Evolutionary conservation across 148 eudicot genomes (phyloP).

Genomic region (Rhododendron williamsianum): DNA sequence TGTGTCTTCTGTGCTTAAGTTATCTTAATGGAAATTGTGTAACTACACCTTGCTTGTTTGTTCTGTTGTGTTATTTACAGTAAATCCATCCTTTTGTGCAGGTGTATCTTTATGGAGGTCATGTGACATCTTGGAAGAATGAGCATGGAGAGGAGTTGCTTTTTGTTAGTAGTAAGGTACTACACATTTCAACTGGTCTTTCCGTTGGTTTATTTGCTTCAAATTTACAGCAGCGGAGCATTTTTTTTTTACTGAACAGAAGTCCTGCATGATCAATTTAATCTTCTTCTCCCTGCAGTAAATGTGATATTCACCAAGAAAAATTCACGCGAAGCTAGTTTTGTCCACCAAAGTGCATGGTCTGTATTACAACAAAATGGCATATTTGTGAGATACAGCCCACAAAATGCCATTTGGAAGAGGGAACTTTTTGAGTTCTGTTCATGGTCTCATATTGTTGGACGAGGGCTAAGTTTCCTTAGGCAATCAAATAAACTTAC

Average conservation of each 20-base stretch:
- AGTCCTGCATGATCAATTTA: background rate
- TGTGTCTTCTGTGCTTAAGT: background rate
- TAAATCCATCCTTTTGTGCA: constrained; percentile 22
- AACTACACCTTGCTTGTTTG: background rate
- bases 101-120: constrained; percentile 88
- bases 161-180: constrained; percentile 84
- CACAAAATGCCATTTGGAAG: background rate
- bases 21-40: background rate
- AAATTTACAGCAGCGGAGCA: too few relatives aligned
- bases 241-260: background rate
- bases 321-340: background rate
- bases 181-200: constrained; percentile 10
- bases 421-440: background rate
- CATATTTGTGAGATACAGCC: background rate
- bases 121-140: constrained; percentile 97
- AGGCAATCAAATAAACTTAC: background rate
- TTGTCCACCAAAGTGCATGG: background rate
- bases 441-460: background rate
- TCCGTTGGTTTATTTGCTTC: background rate
- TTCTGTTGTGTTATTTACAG: background rate
- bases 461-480: background rate
- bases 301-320: background rate
- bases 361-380: too few relatives aligned
- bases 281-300: background rate
- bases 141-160: constrained; percentile 84